These are phyloP conservation scores for Eimeria acervulina DNA, from an alignment of 169 alveolate genomes.

Conservation along the genomic window DNA sequence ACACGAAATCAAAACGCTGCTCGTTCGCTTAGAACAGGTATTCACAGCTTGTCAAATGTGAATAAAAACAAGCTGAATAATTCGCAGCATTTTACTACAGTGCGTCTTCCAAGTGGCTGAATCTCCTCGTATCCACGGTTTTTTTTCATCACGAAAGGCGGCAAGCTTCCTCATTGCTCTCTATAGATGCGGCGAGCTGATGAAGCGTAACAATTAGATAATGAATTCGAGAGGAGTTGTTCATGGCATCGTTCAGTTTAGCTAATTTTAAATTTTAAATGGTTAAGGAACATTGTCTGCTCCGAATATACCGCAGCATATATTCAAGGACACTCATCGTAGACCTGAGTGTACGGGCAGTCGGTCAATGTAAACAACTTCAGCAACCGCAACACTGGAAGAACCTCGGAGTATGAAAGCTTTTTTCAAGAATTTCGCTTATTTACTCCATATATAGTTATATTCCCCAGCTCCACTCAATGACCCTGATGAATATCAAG, in stretches of 20 bases:
- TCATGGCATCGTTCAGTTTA: not conserved
- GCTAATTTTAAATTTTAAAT: too few relatives aligned
- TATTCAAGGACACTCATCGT: not conserved
- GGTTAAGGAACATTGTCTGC: not conserved
- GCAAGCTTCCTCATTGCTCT: not conserved
- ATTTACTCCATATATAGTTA: not conserved
- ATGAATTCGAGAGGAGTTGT: not conserved
- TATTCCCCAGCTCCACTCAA: not conserved
- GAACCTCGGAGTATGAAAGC: not conserved
- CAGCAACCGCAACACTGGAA: not conserved
- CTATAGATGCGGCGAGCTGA: not conserved
- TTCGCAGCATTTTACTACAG: not conserved
- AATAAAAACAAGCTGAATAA: not conserved
- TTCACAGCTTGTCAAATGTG: not conserved
- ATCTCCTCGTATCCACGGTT: not conserved
- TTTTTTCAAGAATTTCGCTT: not conserved
- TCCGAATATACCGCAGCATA: not conserved
- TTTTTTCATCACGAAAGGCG: not conserved
- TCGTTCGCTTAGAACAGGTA: not conserved
- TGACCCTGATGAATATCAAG: not conserved
- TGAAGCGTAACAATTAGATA: not conserved
- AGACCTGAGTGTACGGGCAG: conserved; percentile 38
- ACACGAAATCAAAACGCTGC: not conserved
- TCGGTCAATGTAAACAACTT: not conserved
- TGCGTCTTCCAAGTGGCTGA: not conserved